Conservation (phyloP, 1,284 basidiomycete species). For the Tylopilus orsonianus region DNA sequence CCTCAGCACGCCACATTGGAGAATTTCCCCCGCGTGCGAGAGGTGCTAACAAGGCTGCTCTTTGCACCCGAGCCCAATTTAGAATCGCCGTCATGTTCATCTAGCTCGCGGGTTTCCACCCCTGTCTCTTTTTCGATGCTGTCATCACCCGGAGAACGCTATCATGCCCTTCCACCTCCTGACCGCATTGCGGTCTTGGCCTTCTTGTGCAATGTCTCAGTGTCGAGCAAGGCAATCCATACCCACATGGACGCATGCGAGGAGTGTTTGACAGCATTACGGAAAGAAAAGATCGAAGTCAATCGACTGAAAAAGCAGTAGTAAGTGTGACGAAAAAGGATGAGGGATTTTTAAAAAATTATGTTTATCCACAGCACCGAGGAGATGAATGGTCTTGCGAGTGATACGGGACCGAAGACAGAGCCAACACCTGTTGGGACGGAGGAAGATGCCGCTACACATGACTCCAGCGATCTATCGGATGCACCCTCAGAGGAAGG, state of each 20-base stretch:
- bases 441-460: slow-evolving; percentile 58
- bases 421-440: slow-evolving; percentile 38
- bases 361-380: slow-evolving; percentile 51
- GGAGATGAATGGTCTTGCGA: slow-evolving; percentile 66
- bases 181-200: slow-evolving; percentile 86
- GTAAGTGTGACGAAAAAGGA: slow-evolving; percentile 55
- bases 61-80: slow-evolving; percentile 55
- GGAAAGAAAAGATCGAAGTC: slow-evolving; percentile 95
- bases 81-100: slow-evolving; percentile 43
- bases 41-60: slow-evolving; percentile 73
- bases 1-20: slow-evolving; percentile 72
- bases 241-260: slow-evolving; percentile 90
- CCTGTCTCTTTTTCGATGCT: slow-evolving; percentile 38
- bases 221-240: slow-evolving; percentile 87
- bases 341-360: slow-evolving; percentile 6
- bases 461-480: slow-evolving; percentile 69
- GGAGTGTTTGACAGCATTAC: slow-evolving; percentile 82
- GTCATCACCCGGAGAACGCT: slow-evolving; percentile 66
- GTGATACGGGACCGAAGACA: slow-evolving; percentile 60
- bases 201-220: slow-evolving; percentile 88
- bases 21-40: slow-evolving; percentile 74
- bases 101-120: slow-evolving; percentile 46
- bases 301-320: slow-evolving; percentile 85
- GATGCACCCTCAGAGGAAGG: slow-evolving; percentile 61
- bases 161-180: slow-evolving; percentile 67